Percentiles rank a stretch among this genome's conserved stretches.
Evolutionary conservation across 257 asterid species (phyloP).

Genomic region (Phtheirospermum japonicum): DNA sequence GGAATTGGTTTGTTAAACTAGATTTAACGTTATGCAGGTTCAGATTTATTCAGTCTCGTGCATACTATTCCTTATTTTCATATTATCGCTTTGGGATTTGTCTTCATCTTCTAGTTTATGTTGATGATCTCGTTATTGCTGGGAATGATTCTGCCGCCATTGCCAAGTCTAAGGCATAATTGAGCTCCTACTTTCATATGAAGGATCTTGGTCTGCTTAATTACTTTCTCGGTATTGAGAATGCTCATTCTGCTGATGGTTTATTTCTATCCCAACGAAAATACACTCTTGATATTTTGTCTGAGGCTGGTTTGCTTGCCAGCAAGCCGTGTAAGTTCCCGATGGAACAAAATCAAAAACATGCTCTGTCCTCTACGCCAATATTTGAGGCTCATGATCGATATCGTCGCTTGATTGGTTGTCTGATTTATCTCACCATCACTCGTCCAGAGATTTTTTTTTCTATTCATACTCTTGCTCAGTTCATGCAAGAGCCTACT

Average conservation of each 20-base stretch:
- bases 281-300: background rate
- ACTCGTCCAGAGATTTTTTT: too few species aligned
- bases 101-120: background rate
- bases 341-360: background rate
- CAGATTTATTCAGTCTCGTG: too few species aligned
- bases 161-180: background rate
- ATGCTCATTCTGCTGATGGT: background rate
- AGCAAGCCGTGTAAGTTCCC: too few species aligned
- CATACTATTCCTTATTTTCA: too few species aligned
- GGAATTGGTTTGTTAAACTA: too few species aligned
- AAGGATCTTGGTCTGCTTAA: background rate
- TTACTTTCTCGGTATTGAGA: background rate
- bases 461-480: too few species aligned
- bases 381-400: too few species aligned
- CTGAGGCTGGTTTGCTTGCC: background rate
- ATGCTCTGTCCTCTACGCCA: too few species aligned
- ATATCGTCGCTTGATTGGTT: too few species aligned
- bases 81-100: background rate
- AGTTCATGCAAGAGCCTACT: too few species aligned
- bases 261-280: background rate
- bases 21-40: too few species aligned
- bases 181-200: constrained; percentile 14
- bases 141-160: background rate
- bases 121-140: constrained; percentile 6
- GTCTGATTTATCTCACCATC: too few species aligned